A percentile compares a stretch with the other conserved stretches of the same genome.
Evolutionary conservation across 495 filamentous ascomycete species (phyloP).

Genomic region (Penicillium coprophilum): DNA sequence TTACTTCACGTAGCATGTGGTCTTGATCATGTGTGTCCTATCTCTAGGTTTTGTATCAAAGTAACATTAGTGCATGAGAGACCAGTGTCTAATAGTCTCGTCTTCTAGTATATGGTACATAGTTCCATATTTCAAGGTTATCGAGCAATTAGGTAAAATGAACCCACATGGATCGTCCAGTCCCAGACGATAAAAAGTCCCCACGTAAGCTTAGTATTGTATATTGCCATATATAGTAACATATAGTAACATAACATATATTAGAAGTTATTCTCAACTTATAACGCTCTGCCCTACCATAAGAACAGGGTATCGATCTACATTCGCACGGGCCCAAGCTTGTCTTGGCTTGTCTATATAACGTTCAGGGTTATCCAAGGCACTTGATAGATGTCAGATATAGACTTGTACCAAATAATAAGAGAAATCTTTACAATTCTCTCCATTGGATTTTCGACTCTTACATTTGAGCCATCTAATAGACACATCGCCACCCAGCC

Average conservation of each 20-base stretch:
- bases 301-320: background rate
- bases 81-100: background rate
- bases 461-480: background rate
- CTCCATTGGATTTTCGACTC: background rate
- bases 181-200: background rate
- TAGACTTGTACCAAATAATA: background rate
- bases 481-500: conserved; percentile 1
- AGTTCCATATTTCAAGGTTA: background rate
- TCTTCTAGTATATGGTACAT: too few relatives aligned
- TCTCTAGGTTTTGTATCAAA: too few relatives aligned
- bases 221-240: background rate
- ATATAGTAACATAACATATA: background rate
- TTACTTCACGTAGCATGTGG: background rate
- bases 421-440: background rate
- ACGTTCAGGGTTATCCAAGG: background rate
- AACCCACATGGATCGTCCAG: conserved; percentile 8
- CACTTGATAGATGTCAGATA: background rate
- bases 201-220: background rate
- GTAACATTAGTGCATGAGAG: too few relatives aligned
- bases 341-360: conserved; percentile 2
- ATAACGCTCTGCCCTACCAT: background rate
- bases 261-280: background rate
- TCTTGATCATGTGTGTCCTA: background rate
- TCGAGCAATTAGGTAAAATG: background rate
- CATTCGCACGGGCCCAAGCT: conserved; percentile 8